These are phyloP conservation scores for Didymella pomorum DNA, from an alignment of 2,329 filamentous ascomycete species.

Conservation along the genomic window DNA sequence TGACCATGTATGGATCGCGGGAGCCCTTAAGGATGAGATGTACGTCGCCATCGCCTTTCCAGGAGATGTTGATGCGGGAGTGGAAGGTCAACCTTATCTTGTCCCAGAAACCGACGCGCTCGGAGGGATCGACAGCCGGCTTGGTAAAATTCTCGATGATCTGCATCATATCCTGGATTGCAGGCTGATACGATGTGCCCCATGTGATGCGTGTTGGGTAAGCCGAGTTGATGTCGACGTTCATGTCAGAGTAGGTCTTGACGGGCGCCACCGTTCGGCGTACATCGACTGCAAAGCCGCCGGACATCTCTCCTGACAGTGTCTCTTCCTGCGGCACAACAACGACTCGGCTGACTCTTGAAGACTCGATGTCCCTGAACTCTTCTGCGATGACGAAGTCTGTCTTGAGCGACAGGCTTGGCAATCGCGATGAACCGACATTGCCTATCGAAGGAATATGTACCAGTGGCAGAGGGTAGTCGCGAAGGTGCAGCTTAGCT, in stretches of 20 bases:
- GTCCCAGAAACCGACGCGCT: constrained; percentile 97
- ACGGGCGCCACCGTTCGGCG: constrained; percentile 91
- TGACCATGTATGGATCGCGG: constrained; percentile 91
- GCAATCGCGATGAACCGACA: constrained; percentile 78
- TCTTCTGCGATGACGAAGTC: constrained; percentile 98
- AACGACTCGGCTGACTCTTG: constrained; percentile 79
- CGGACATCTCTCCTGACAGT: constrained; percentile 63
- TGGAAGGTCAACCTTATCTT: constrained; percentile 96
- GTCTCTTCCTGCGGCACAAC: constrained; percentile 76
- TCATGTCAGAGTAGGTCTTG: constrained; percentile 94
- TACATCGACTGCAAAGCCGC: constrained; percentile 84
- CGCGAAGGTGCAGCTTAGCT: constrained; percentile 81
- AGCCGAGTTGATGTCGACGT: constrained; percentile 89
- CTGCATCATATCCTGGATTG: constrained; percentile 99
- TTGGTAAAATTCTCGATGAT: constrained; percentile 98
- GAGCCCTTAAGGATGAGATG: constrained; percentile 90
- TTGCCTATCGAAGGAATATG: constrained; percentile 86
- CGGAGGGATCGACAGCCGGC: constrained; percentile 90
- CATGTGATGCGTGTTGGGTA: constrained; percentile 93
- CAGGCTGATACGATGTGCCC: constrained; percentile 97
- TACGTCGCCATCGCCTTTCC: constrained; percentile 95
- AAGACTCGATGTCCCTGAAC: constrained; percentile 80
- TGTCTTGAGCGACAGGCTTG: constrained; percentile 83
- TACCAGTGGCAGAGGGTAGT: constrained; percentile 91
- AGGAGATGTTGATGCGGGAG: constrained; percentile 85